Base-by-base conservation (phyloP, 768 basidiomycete genomes). In the Mycena vulgaris region DNA sequence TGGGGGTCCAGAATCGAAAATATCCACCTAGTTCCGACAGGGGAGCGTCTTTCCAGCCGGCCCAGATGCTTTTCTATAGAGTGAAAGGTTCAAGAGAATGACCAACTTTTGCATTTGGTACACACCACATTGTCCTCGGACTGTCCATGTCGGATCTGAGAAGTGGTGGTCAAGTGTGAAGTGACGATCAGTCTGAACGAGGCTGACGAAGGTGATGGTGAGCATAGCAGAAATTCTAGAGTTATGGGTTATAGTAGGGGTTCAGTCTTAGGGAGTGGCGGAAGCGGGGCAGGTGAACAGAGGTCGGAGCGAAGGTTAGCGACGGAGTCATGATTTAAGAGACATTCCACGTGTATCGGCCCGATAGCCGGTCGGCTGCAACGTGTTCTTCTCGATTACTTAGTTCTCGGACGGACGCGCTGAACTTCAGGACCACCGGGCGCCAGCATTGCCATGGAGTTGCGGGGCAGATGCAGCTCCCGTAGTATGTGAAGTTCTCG, bases 41-140 rank as follows among this genome's bases (percentile, higher is more conserved):
- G 0, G 93, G 92, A 1, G 93, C 85, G 80, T 95, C 93, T 70
- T 87, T 89, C 89, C 92, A 93, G 5, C 94, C 94, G 27, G 93
- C 90, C 92, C 93, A 93, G 13, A 92, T 79, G 0, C 74, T 69
- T 70, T 76, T 83, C 88, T 51, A 27, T 35, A 37, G 52, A 39
- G 30, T 57, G 52, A 45, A 42, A 30, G 61, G 2, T 11, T 45
- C 39, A 59, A n/a, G n/a, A n/a, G n/a, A n/a, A n/a, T n/a, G 30
- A n/a, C 28, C 10, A 14, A 28, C 40, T 39, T 7, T 31, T 39
- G 14, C 9, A 59, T 0, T 37, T 9, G 47, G 31, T 5, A 45
- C 57, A 28, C 65, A 91, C 93, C 73, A 87, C 63, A 74, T 93
- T 94, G 73, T 93, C 93, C 62, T 88, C 86, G 35, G 92, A 93